Base-by-base conservation (phyloP, 148 eudicot genomes). In the Euryodendron excelsum region DNA sequence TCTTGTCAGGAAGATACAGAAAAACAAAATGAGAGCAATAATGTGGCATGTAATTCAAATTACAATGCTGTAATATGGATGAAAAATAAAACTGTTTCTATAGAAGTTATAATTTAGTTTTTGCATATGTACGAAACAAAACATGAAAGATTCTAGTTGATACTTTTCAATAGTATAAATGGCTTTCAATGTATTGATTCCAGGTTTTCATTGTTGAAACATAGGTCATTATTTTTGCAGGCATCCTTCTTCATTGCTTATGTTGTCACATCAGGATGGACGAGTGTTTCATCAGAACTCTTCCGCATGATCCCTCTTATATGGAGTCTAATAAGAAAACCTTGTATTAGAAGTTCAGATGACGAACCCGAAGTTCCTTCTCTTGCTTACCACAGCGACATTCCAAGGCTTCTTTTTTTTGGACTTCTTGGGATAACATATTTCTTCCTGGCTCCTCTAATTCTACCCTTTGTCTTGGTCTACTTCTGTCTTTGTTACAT, bases 251-350 rank as follows among this genome's bases (percentile, higher is more conserved):
- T 89, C 73, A 89, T 89, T 71, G 89, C 94, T 37, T 91, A 91
- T 81, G 94, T 89, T 36, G 92, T 87, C 78, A 91, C 94, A 31
- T 86, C 85, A 59, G 94, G 94, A 48, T 91, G 94, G 94, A 91
- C 94, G 41, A 86, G 89, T 83, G 83, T 87, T 58, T 81, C 90
- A 31, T 72, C 90, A 66, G 90, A 91, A 70, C 88, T 91, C 65
- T 84, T 91, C 74, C 86, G 90, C n/a, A 48, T 87, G 12, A 68
- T 89, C 78, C 87, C 88, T 72, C 72, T 91, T 56, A 53, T 87
- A 48, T 78, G 83, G 36, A 80, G 80, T 80, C 76, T 89, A 80
- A 74, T 89, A 20, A 74, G 33, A 5, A 89, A 80, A 80, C 88
- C 88, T 53, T 86, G 87, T 78, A 75, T 47, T 17, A 74, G 64